A percentile compares a stretch with the other conserved stretches of the same genome.
Evolutionary conservation across 768 basidiomycete genomes (phyloP).

Genomic region (Agaricus subrufescens): DNA sequence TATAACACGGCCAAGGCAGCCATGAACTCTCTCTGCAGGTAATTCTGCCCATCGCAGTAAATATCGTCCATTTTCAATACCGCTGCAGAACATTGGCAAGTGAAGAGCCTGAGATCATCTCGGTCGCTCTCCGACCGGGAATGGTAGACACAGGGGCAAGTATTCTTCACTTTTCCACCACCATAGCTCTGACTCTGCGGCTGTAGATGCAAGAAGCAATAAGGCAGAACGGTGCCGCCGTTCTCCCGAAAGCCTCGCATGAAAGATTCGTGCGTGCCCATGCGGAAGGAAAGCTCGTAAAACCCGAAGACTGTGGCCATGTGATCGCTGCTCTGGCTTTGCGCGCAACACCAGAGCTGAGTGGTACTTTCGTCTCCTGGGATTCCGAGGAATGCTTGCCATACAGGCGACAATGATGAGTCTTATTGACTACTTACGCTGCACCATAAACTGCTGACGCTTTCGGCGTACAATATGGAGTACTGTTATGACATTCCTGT

Average conservation of each 20-base stretch:
- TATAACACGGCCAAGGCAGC: conserved; percentile 87
- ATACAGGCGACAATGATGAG: conserved; percentile 32
- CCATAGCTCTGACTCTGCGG: not conserved
- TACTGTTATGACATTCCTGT: no score
- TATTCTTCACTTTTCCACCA: conserved; percentile 12
- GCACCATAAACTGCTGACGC: not conserved
- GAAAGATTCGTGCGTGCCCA: conserved; percentile 54
- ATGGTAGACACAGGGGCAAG: conserved; percentile 79
- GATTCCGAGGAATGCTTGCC: conserved; percentile 62
- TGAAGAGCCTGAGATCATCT: conserved; percentile 75
- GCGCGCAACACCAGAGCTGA: conserved; percentile 54
- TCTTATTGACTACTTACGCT: not conserved
- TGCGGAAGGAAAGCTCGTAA: conserved; percentile 64
- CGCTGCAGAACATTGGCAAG: conserved; percentile 66
- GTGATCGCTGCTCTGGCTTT: conserved; percentile 76
- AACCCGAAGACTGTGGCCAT: conserved; percentile 69
- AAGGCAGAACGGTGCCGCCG: conserved; percentile 41
- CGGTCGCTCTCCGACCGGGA: conserved; percentile 81
- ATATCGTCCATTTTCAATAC: not conserved
- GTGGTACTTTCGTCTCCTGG: conserved; percentile 81
- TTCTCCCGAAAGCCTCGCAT: conserved; percentile 55
- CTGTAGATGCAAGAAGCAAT: conserved; percentile 67
- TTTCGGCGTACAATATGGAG: no score
- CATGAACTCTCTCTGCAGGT: conserved; percentile 83
- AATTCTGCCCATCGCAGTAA: not conserved